Evolutionary conservation across 2,329 filamentous ascomycete species (phyloP), one percentile per base, ranked within the genome.

Genomic region (Apiospora malaysiana): DNA sequence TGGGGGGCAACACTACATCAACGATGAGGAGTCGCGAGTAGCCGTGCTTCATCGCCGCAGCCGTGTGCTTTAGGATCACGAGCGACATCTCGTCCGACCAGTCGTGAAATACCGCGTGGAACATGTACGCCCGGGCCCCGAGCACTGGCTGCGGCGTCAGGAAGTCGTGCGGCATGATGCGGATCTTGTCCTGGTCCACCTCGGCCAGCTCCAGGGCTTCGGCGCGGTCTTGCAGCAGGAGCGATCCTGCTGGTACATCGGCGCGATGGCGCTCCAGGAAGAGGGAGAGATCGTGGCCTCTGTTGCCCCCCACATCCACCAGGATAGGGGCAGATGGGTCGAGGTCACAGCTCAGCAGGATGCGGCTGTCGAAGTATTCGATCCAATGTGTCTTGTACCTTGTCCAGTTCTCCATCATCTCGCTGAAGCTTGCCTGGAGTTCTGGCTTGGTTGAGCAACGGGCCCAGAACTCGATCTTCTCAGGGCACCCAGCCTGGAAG

Each of bases 91-190:
- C 46, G 69, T 76, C 77, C 23, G 77, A 75, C 75, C 78, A 81
- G 73, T 82, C 78, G 71, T 82, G 79, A 42, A 81, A 70, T 3
- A 82, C 77, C 5, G 76, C 75, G 59, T 79, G 73, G 63, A 75
- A 65, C 56, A 74, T 74, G 70, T 76, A 76, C 14, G 76, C 78
- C 5, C 79, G 79, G 0, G 83, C 83, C 7, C 82, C 83, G 32
- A 76, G 79, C 9, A 85, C 72, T 0, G 82, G 82, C 69, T 85
- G 83, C 6, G 79, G 77, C 0, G 77, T 79, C 70, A 84, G 82
- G 72, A 83, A 81, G 69, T 84, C 79, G 70, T 84, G 78, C 2
- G 74, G 72, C 68, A 77, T 75, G 2, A 76, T 72, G 4, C 75
- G 73, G 66, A 84, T 79, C 32, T 56, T 56, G n/a, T 68, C 45